Evolutionary conservation across 208 protist genomes (phyloP).

Genomic region (Trypanosoma conorhini): DNA sequence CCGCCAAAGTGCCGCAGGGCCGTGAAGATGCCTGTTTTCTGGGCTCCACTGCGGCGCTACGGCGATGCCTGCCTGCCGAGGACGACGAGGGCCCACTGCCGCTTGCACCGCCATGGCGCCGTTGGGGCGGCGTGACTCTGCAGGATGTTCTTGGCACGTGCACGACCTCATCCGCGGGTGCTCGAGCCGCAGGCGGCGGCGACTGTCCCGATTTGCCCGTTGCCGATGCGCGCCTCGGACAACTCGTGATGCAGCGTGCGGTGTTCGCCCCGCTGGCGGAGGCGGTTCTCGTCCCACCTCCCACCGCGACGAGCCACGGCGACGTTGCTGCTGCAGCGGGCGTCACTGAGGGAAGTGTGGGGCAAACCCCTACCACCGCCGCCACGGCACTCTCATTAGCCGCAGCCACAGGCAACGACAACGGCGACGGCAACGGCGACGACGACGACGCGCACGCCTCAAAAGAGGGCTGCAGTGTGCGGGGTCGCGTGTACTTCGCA

Average conservation of each 20-base stretch:
- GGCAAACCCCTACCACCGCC: not conserved
- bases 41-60: constrained; percentile 6
- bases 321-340: not conserved
- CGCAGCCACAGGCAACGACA: no score
- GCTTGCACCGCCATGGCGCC: not conserved
- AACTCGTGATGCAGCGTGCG: constrained; percentile 14
- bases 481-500: constrained; percentile 5
- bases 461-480: not conserved
- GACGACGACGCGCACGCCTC: not conserved
- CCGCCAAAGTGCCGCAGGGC: not conserved
- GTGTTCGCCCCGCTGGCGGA: constrained; percentile 21
- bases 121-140: constrained; percentile 11
- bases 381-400: not conserved
- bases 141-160: constrained; percentile 23
- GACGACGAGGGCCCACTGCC: constrained; percentile 8
- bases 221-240: constrained; percentile 6
- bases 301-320: not conserved
- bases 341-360: not conserved
- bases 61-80: constrained; percentile 1
- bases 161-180: not conserved
- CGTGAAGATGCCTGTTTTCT: not conserved
- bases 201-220: not conserved
- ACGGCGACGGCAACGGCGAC: no score
- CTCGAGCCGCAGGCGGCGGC: not conserved
- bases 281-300: not conserved